A percentile compares a stretch with the other conserved stretches of the same genome.
Evolutionary conservation across 768 basidiomycete species (phyloP).

Genomic region (Gloeophyllum trabeum): DNA sequence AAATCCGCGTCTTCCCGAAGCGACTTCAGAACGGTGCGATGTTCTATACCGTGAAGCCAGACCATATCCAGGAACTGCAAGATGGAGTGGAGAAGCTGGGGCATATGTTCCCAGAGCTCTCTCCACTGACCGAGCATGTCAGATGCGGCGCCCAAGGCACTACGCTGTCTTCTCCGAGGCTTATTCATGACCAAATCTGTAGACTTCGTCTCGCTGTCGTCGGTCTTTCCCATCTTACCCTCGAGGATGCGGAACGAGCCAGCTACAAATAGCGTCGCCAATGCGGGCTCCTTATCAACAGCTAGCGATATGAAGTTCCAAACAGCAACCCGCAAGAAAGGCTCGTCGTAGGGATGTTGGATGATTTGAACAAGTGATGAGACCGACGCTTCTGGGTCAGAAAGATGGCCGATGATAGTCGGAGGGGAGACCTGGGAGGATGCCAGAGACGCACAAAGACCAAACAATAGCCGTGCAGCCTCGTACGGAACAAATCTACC

Average conservation of each 20-base stretch:
- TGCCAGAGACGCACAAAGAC: constrained; percentile 57
- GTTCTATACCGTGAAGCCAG: constrained; percentile 74
- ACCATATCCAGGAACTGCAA: constrained; percentile 67
- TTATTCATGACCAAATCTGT: constrained; percentile 17
- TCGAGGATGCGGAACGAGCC: constrained; percentile 52
- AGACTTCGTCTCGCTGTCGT: constrained; percentile 14
- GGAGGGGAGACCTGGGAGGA: constrained; percentile 48
- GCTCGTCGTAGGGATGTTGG: constrained; percentile 73
- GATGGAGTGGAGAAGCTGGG: constrained; percentile 62
- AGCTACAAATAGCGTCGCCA: constrained; percentile 67
- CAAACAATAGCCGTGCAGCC: constrained; percentile 55
- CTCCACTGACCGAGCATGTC: constrained; percentile 62
- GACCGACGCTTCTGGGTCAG: constrained; percentile 65
- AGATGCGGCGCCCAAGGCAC: constrained; percentile 57
- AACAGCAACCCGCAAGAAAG: constrained; percentile 55
- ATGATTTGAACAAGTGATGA: constrained; percentile 58
- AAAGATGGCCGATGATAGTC: constrained; percentile 69
- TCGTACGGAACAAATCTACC: constrained; percentile 52
- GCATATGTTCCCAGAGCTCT: constrained; percentile 67
- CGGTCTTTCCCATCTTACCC: constrained; percentile 24
- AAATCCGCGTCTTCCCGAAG: constrained; percentile 48
- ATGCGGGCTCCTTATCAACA: constrained; percentile 78
- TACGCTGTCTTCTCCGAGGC: too few species aligned
- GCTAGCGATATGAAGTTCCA: constrained; percentile 81
- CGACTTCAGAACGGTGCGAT: constrained; percentile 44